Percentiles rank a stretch among this genome's conserved stretches.
Evolutionary conservation across 345 rosid species (phyloP).

Genomic region (Sisymbrium altissimum): DNA sequence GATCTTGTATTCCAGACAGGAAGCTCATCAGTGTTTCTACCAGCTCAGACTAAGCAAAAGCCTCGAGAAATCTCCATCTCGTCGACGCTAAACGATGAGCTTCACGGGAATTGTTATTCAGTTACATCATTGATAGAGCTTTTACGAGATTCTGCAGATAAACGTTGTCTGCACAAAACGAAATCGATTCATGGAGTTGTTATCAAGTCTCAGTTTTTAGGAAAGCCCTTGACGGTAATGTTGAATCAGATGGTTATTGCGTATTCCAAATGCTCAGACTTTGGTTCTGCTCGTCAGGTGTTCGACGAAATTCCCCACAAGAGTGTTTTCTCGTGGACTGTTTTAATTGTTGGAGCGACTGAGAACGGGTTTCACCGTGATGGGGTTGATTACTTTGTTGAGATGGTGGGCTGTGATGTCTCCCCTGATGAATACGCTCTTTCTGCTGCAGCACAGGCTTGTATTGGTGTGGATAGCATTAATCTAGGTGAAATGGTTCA

Average conservation of each 20-base stretch:
- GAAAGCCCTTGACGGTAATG: slow-evolving; percentile 22
- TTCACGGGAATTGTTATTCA: not conserved
- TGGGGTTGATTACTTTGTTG: slow-evolving; percentile 29
- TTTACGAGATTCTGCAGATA: slow-evolving; percentile 30
- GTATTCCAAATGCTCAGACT: slow-evolving; percentile 39
- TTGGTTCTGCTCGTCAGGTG: slow-evolving; percentile 32
- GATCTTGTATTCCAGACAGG: slow-evolving; percentile 13
- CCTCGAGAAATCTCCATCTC: not conserved
- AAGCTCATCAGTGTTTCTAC: slow-evolving; percentile 23
- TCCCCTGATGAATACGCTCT: slow-evolving; percentile 38
- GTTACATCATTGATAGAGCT: slow-evolving; percentile 28
- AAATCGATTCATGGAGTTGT: slow-evolving; percentile 36
- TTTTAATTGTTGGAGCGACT: slow-evolving; percentile 40
- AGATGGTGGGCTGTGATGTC: slow-evolving; percentile 31
- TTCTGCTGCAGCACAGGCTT: slow-evolving; percentile 41
- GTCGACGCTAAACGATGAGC: not conserved
- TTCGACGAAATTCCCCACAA: slow-evolving; percentile 41
- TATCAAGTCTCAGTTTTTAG: slow-evolving; percentile 19
- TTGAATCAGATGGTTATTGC: slow-evolving; percentile 35
- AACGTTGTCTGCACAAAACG: slow-evolving; percentile 21
- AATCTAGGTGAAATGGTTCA: slow-evolving; percentile 38
- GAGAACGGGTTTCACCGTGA: slow-evolving; percentile 35
- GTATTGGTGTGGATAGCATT: slow-evolving; percentile 38
- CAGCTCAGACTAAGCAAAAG: not conserved
- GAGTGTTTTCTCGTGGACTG: slow-evolving; percentile 49